Conservation (phyloP, 371 early-diverging fungal genomes). For the Vavraia culicis region DNA sequence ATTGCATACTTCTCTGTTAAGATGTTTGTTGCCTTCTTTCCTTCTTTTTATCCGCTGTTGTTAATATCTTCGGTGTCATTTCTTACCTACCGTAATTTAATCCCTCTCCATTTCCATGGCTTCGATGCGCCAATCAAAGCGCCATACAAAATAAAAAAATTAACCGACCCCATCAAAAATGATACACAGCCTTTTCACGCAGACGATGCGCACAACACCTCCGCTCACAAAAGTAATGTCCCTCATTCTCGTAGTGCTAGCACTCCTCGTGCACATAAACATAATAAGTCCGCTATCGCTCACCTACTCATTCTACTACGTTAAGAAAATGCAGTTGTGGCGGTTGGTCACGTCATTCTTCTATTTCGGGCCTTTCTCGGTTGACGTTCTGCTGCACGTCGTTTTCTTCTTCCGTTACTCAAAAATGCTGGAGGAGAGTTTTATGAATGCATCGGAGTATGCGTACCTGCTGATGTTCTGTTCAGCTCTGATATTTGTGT, state of each 20-base stretch:
- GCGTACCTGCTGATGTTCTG: conserved; percentile 35
- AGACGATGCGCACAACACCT: no score
- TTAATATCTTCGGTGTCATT: no score
- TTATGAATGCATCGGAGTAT: conserved; percentile 37
- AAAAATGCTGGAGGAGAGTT: conserved; percentile 41
- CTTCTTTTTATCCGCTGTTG: no score
- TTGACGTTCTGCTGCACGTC: conserved; percentile 40
- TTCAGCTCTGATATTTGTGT: conserved; percentile 15
- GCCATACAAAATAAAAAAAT: no score
- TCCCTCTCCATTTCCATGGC: no score
- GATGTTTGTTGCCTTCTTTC: no score
- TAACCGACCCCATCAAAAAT: no score
- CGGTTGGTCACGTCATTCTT: conserved; percentile 39
- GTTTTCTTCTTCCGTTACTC: conserved; percentile 42
- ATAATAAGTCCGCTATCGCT: conserved; percentile 24
- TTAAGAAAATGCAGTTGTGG: conserved; percentile 35
- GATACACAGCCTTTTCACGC: no score
- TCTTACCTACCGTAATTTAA: no score
- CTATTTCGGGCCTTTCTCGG: conserved; percentile 37
- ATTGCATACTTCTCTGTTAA: no score
- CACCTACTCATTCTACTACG: conserved; percentile 29
- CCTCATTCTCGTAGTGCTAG: conserved; percentile 11
- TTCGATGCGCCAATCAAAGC: no score
- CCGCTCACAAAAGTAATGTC: conserved; percentile 33
- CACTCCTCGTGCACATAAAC: conserved; percentile 31